phyloP scores from a whole-genome alignment of 495 filamentous ascomycete species.

The Cladorrhinum samala region DNA sequence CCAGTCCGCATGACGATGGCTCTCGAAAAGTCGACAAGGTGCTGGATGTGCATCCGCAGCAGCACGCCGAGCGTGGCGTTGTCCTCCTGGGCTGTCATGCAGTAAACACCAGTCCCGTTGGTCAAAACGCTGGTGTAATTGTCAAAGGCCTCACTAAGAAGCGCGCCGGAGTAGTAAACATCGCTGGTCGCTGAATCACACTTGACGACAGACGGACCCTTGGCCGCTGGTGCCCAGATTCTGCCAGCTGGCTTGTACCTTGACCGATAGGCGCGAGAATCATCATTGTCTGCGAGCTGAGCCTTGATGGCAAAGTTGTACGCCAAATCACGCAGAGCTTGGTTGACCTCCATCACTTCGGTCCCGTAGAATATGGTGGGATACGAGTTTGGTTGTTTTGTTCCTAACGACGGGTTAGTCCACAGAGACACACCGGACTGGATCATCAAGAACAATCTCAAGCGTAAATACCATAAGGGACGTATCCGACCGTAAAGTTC shows the following conservation, averaged over 20 bases:
- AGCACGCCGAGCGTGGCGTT: constrained; percentile 65
- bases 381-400: constrained; percentile 49
- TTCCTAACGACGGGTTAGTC: constrained; percentile 57
- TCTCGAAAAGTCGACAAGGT: constrained; percentile 58
- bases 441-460: no score
- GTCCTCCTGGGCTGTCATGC: constrained; percentile 68
- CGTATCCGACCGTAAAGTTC: constrained; percentile 62
- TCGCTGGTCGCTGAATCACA: constrained; percentile 68
- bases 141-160: constrained; percentile 57
- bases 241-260: constrained; percentile 42
- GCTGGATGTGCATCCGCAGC: constrained; percentile 49
- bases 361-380: constrained; percentile 64
- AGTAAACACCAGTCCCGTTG: constrained; percentile 63
- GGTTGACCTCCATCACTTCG: constrained; percentile 70
- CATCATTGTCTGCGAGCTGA: constrained; percentile 48
- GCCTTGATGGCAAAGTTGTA: constrained; percentile 51
- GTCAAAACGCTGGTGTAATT: constrained; percentile 60
- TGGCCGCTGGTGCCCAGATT: constrained; percentile 46
- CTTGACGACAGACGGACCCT: constrained; percentile 51
- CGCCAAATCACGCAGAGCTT: constrained; percentile 51
- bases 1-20: constrained; percentile 67
- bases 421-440: no score
- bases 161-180: constrained; percentile 61
- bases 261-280: constrained; percentile 52
- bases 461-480: no score